Conservation (phyloP, 768 basidiomycete genomes). For the Tulasnella sp. region DNA sequence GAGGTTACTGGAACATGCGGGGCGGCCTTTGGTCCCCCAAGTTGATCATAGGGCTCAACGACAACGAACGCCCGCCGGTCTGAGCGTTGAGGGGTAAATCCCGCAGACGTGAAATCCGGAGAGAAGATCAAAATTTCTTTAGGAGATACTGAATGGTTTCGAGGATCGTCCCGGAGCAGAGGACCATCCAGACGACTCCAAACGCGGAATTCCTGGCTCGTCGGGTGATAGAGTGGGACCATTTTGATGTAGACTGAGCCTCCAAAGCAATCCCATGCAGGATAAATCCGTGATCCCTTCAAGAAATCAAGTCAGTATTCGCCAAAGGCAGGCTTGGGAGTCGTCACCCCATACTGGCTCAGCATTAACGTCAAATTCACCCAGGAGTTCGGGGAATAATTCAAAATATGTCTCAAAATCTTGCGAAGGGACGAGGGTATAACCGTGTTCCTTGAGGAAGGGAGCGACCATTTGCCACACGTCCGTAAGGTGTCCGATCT, state of each 20-base stretch:
- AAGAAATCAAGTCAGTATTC: neutral
- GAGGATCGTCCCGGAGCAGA: neutral
- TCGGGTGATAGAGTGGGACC: neutral
- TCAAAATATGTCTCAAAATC: neutral
- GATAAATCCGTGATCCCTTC: neutral
- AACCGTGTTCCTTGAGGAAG: neutral
- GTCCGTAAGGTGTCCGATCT: neutral
- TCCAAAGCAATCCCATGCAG: neutral
- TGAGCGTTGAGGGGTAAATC: neutral
- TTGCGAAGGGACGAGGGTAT: neutral
- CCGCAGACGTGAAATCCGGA: neutral
- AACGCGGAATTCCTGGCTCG: neutral
- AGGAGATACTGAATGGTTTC: neutral
- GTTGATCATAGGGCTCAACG: neutral
- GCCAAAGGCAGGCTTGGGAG: too few relatives aligned
- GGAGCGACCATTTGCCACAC: neutral
- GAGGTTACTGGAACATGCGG: neutral
- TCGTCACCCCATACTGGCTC: too few relatives aligned
- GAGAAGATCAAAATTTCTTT: neutral
- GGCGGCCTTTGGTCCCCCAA: too few relatives aligned
- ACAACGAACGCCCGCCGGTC: neutral
- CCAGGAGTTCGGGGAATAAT: neutral
- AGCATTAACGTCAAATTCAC: neutral
- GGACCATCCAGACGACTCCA: neutral
- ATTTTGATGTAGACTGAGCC: neutral